A percentile compares a stretch with the other conserved stretches of the same genome.
Evolutionary conservation across 2,329 filamentous ascomycete species (phyloP).

Genomic region (Lachnellula hyalina): DNA sequence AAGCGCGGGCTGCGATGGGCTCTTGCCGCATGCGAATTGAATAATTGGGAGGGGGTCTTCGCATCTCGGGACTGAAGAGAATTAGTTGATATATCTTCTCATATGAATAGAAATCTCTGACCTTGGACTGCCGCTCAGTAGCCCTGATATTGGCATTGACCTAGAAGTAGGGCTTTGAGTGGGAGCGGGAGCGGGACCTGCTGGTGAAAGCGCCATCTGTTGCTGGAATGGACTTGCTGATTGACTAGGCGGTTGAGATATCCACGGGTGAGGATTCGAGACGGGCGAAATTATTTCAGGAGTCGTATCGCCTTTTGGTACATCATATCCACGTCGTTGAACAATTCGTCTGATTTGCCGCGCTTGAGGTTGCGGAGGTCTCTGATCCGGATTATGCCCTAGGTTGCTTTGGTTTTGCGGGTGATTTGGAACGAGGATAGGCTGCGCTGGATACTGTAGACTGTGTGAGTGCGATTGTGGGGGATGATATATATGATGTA

Average conservation of each 20-base stretch:
- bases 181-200: slow-evolving; percentile 1
- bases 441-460: slow-evolving; percentile 5
- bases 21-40: slow-evolving; percentile 65
- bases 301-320: slow-evolving; percentile 9
- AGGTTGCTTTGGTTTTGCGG: background rate
- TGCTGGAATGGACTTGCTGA: background rate
- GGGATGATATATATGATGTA: slow-evolving; percentile 13
- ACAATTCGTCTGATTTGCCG: slow-evolving; percentile 19
- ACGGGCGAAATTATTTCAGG: background rate
- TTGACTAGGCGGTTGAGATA: background rate
- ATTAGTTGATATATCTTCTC: slow-evolving; percentile 9
- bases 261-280: background rate
- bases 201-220: background rate
- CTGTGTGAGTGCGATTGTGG: slow-evolving; percentile 8
- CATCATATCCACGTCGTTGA: slow-evolving; percentile 13
- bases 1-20: slow-evolving; percentile 70
- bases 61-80: slow-evolving; percentile 8
- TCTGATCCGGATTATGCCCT: background rate
- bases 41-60: slow-evolving; percentile 12
- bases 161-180: slow-evolving; percentile 9
- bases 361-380: slow-evolving; percentile 6
- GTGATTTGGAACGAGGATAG: slow-evolving; percentile 2
- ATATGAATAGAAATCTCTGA: background rate
- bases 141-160: slow-evolving; percentile 22
- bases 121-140: slow-evolving; percentile 19